These are phyloP conservation scores for Mucor piriformis DNA, from an alignment of 371 early-diverging fungal species.

Conservation along the genomic window DNA sequence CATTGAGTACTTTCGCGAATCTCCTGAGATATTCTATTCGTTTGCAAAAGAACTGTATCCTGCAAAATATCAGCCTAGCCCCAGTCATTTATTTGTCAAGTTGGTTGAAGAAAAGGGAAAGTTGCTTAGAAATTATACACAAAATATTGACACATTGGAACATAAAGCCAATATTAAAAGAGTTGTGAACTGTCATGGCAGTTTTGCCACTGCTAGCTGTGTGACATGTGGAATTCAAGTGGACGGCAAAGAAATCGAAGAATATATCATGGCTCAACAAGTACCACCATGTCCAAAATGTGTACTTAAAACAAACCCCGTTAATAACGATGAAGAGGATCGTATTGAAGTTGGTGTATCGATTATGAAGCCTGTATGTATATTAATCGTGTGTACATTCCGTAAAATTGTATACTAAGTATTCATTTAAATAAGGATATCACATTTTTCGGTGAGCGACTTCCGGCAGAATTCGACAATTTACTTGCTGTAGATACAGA, in stretches of 20 bases:
- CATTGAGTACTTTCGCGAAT: slow-evolving; percentile 80
- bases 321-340: slow-evolving; percentile 36
- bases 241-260: slow-evolving; percentile 77
- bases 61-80: slow-evolving; percentile 88
- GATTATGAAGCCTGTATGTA: slow-evolving; percentile 53
- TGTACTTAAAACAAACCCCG: neutral
- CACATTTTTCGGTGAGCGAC: slow-evolving; percentile 92
- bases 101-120: slow-evolving; percentile 81
- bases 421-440: slow-evolving; percentile 64
- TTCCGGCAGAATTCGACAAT: slow-evolving; percentile 80
- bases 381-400: neutral
- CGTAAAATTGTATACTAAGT: neutral
- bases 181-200: slow-evolving; percentile 91
- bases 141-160: slow-evolving; percentile 98
- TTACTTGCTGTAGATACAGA: slow-evolving; percentile 70
- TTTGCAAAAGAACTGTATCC: slow-evolving; percentile 93
- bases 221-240: slow-evolving; percentile 80
- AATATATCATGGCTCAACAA: slow-evolving; percentile 69
- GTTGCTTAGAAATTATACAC: slow-evolving; percentile 94
- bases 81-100: slow-evolving; percentile 92
- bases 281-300: slow-evolving; percentile 56
- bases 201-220: slow-evolving; percentile 93
- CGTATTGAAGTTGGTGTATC: slow-evolving; percentile 30
- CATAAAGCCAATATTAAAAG: slow-evolving; percentile 84
- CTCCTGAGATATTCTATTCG: slow-evolving; percentile 91